Evolutionary conservation across 2,329 filamentous ascomycete genomes (phyloP).

Genomic region (Monosporascus cannonballus): DNA sequence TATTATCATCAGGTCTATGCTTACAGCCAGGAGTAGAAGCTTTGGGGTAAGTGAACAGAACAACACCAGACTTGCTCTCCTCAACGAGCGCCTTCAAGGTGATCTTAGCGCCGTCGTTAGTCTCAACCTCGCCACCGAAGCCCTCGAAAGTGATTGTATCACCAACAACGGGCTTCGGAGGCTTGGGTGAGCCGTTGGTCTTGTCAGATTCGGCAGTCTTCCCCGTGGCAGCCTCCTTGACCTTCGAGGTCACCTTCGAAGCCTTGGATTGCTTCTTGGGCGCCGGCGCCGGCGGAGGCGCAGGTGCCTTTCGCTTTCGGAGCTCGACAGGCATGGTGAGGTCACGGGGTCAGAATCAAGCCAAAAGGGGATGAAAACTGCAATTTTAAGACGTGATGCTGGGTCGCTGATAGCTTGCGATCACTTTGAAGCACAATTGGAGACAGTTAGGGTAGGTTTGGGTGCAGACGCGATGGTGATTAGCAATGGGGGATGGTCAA

Average conservation of each 20-base stretch:
- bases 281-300: constrained; percentile 31
- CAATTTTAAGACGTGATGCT: constrained; percentile 2
- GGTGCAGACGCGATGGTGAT: constrained; percentile 12
- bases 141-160: constrained; percentile 49
- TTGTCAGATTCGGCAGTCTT: constrained; percentile 21
- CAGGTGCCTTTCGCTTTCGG: constrained; percentile 39
- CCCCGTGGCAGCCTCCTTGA: constrained; percentile 28
- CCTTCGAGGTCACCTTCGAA: constrained; percentile 31
- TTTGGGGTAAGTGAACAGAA: constrained; percentile 93
- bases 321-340: constrained; percentile 35
- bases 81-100: constrained; percentile 76
- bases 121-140: constrained; percentile 71
- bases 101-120: constrained; percentile 75
- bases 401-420: constrained; percentile 16
- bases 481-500: constrained; percentile 13
- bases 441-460: constrained; percentile 6
- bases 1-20: constrained; percentile 30
- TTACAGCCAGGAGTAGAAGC: constrained; percentile 92
- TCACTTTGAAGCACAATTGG: constrained; percentile 3
- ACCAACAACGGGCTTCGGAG: constrained; percentile 44
- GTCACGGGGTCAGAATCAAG: constrained; percentile 7
- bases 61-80: constrained; percentile 77
- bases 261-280: constrained; percentile 36
- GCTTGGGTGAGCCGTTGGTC: constrained; percentile 28
- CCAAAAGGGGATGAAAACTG: constrained; percentile 1